Conservation (phyloP, 2,329 filamentous ascomycete species). For the Gremmenia infestans region DNA sequence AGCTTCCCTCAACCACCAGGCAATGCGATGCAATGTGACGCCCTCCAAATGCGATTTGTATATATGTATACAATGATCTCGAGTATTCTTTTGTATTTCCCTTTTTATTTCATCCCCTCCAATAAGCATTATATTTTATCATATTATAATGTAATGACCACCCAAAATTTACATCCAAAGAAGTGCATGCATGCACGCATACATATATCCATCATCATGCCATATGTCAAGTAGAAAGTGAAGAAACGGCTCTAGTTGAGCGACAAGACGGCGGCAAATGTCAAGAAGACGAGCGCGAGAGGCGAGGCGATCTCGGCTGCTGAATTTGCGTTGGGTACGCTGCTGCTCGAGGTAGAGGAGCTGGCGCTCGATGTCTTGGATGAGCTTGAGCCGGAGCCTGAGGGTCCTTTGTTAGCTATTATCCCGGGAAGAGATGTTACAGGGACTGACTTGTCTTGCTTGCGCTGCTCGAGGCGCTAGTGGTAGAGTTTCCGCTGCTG, state of each 20-base stretch:
- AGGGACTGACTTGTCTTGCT: neutral
- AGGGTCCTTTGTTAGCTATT: slow-evolving; percentile 1
- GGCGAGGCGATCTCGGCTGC: slow-evolving; percentile 24
- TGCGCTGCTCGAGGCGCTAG: neutral
- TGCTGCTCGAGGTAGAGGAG: neutral
- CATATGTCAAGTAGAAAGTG: slow-evolving; percentile 5
- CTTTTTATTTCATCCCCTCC: no score
- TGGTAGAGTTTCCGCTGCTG: slow-evolving; percentile 7
- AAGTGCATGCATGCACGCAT: no score
- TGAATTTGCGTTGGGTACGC: slow-evolving; percentile 11
- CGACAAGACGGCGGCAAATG: slow-evolving; percentile 26
- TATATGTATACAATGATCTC: no score
- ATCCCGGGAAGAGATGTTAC: neutral
- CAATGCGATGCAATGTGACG: no score
- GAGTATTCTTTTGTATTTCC: no score
- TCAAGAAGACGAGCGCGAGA: slow-evolving; percentile 28
- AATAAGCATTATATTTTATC: no score
- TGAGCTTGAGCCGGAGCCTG: slow-evolving; percentile 2
- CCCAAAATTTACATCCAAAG: no score
- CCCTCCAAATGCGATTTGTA: no score
- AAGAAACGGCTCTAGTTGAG: slow-evolving; percentile 22
- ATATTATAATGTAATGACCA: no score
- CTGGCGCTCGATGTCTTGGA: slow-evolving; percentile 1
- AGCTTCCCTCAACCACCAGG: no score
- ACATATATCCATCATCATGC: no score